Conservation (phyloP, 208 protist species). For the Acanthamoeba rhysodes region DNA sequence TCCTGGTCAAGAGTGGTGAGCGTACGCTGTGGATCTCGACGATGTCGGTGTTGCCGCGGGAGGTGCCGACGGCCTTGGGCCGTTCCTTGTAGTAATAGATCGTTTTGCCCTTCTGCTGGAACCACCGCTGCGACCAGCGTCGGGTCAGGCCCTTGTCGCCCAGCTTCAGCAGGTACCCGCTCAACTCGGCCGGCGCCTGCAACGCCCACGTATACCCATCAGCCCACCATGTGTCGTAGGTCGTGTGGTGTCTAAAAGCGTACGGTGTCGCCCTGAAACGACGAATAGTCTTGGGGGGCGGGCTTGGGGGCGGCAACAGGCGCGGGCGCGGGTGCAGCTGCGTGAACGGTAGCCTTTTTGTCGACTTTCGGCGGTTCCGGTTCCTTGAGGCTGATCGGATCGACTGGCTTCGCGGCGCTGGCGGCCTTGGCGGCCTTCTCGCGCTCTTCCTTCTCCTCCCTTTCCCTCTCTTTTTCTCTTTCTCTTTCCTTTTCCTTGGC, state of each 20-base stretch:
- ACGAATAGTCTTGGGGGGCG: no score
- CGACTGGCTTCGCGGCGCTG: no score
- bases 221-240: not conserved
- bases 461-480: no score
- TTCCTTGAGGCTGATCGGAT: no score
- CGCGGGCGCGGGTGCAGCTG: no score
- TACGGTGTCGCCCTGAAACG: no score
- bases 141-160: not conserved
- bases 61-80: not conserved
- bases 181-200: not conserved
- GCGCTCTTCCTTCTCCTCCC: not conserved
- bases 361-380: no score
- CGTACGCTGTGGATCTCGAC: slow-evolving; percentile 9
- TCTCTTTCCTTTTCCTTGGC: no score
- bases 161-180: not conserved
- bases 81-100: slow-evolving; percentile 1
- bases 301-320: no score
- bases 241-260: not conserved
- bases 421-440: not conserved
- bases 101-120: not conserved
- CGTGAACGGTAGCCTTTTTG: no score
- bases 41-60: slow-evolving; percentile 13
- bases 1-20: not conserved
- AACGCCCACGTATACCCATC: not conserved
- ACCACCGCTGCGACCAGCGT: not conserved